These are phyloP conservation scores for Solanum chacoense DNA, from an alignment of 305 asterid genomes.

Conservation along the genomic window DNA sequence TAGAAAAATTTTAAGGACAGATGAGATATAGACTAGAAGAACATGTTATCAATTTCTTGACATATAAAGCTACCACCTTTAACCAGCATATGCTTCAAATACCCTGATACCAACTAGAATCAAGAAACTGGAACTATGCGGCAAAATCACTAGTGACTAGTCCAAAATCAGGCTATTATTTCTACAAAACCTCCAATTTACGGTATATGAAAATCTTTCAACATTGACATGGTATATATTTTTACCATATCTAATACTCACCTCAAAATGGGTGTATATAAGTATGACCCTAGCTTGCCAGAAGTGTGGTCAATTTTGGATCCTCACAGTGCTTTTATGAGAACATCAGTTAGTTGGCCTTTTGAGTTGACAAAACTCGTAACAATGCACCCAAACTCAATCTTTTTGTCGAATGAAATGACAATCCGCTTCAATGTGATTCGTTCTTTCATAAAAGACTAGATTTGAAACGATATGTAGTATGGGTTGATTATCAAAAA, in stretches of 20 bases:
- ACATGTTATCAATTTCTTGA: not conserved
- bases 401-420: not conserved
- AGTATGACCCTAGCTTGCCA: not conserved
- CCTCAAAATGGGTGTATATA: too few relatives aligned
- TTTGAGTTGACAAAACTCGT: not conserved
- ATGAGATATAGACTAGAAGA: not conserved
- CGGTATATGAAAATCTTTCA: not conserved
- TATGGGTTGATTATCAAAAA: not conserved
- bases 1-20: not conserved
- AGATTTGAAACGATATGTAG: not conserved
- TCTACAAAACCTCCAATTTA: not conserved
- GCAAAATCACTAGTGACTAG: not conserved
- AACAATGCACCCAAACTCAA: not conserved
- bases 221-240: not conserved
- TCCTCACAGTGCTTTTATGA: not conserved
- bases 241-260: not conserved
- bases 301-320: not conserved
- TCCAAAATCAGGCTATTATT: not conserved
- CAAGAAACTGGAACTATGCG: not conserved
- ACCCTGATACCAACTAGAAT: not conserved
- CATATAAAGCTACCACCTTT: not conserved
- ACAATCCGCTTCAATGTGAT: not conserved
- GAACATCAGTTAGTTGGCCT: not conserved
- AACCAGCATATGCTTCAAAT: not conserved
- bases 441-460: not conserved